A percentile compares a stretch with the other conserved stretches of the same genome.
phyloP scores from a whole-genome alignment of 1,284 basidiomycete species.

The Tylopilus sp. region DNA sequence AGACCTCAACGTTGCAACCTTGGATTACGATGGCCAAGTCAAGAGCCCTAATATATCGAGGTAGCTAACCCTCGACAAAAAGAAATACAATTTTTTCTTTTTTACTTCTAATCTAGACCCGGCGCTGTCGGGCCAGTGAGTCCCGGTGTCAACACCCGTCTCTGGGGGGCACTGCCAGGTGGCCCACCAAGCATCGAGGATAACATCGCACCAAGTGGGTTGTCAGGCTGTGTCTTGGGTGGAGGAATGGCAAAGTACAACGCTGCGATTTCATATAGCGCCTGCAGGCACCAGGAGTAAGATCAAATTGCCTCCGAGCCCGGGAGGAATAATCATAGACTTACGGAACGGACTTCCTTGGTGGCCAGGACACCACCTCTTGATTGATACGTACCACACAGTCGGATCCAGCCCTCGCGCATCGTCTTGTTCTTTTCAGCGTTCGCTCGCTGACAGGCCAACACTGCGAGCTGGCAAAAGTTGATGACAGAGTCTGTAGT shows the following conservation, averaged over 20 bases:
- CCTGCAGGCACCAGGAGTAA: slow-evolving; percentile 45
- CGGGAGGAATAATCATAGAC: slow-evolving; percentile 36
- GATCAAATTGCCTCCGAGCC: slow-evolving; percentile 1
- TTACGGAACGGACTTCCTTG: slow-evolving; percentile 81
- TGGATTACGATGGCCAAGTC: slow-evolving; percentile 19
- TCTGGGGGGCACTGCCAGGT: slow-evolving; percentile 43
- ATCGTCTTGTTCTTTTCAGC: slow-evolving; percentile 77
- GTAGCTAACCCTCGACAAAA: slow-evolving; percentile 14
- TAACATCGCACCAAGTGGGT: slow-evolving; percentile 87
- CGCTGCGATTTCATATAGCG: slow-evolving; percentile 64
- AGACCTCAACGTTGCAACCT: slow-evolving; percentile 5
- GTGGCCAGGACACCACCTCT: slow-evolving; percentile 69
- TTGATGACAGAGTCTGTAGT: slow-evolving; percentile 84
- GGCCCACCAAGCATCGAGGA: slow-evolving; percentile 83
- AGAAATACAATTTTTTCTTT: slow-evolving; percentile 5
- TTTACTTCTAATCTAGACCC: slow-evolving; percentile 49
- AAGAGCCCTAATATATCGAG: slow-evolving; percentile 16
- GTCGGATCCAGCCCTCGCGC: slow-evolving; percentile 84
- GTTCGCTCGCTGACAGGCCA: slow-evolving; percentile 86
- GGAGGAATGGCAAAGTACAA: slow-evolving; percentile 88
- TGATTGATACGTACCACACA: slow-evolving; percentile 86
- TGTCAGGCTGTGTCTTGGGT: slow-evolving; percentile 74
- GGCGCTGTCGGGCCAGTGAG: slow-evolving; percentile 41
- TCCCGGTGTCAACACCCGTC: slow-evolving; percentile 57
- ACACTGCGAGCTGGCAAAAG: slow-evolving; percentile 88